phyloP scores from a whole-genome alignment of 768 basidiomycete species.

The Collybia sordida region DNA sequence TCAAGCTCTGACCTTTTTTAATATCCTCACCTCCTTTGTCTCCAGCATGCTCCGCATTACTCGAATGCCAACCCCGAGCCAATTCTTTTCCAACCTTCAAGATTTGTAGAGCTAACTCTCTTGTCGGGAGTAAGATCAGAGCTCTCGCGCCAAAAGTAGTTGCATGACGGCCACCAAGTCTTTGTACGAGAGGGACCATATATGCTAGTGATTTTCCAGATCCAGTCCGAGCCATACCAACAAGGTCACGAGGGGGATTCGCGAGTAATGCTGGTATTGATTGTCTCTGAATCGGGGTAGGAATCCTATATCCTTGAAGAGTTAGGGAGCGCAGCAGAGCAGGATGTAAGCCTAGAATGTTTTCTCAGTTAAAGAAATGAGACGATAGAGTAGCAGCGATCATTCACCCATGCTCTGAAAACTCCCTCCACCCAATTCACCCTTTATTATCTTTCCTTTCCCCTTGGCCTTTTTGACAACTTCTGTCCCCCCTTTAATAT shows the following conservation, averaged over 20 bases:
- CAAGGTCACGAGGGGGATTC: constrained; percentile 86
- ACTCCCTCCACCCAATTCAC: constrained; percentile 88
- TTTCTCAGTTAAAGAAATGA: constrained; percentile 2
- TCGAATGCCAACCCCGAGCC: constrained; percentile 73
- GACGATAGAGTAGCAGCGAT: constrained; percentile 1
- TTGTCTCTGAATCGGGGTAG: constrained; percentile 94
- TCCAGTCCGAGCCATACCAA: constrained; percentile 98
- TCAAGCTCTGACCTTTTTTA: constrained; percentile 58
- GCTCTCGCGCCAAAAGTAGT: constrained; percentile 82
- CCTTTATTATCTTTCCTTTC: constrained; percentile 66
- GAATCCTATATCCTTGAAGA: constrained; percentile 90
- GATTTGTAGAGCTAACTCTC: constrained; percentile 93
- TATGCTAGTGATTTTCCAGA: constrained; percentile 98
- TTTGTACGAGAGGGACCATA: constrained; percentile 87
- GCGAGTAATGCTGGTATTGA: constrained; percentile 84
- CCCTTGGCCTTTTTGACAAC: constrained; percentile 77
- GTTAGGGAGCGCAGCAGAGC: constrained; percentile 81
- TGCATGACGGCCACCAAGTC: constrained; percentile 79
- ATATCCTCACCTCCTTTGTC: constrained; percentile 61
- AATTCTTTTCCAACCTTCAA: constrained; percentile 94
- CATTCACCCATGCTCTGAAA: constrained; percentile 93
- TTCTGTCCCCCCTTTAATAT: constrained; percentile 74
- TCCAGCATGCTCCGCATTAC: constrained; percentile 69
- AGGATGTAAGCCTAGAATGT: constrained; percentile 70
- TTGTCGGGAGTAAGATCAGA: constrained; percentile 85